Evolutionary conservation across 768 basidiomycete genomes (phyloP), one percentile per base, ranked within the genome.

Genomic region (Pleurotus ostreatus): DNA sequence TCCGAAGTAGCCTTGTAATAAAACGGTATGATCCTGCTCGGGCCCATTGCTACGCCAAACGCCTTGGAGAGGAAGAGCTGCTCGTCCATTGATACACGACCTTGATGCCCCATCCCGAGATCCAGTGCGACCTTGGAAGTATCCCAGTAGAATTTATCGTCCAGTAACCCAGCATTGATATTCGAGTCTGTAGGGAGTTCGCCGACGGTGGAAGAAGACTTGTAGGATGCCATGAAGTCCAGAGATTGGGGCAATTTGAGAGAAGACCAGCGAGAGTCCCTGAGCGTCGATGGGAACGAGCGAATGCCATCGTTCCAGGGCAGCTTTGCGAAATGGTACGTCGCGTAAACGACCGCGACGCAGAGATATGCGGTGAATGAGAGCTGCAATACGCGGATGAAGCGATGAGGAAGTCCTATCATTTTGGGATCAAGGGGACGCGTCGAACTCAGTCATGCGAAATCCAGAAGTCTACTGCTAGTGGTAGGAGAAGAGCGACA

Each of bases 21-120:
- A 72, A 86, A 94, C 0, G 92, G 92, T 18, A 90, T 77, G 54
- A 92, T 82, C 60, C 84, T 83, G 63, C 80, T 86, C 0, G 92
- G 91, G 38, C 81, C 80, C 80, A 89, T 82, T 18, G 83, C 82
- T 55, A 75, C 76, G 3, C 86, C 71, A 61, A 91, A 89, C 3
- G 84, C 82, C 62, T 89, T 89, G 16, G 86, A 85, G 9, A 90
- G 71, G 54, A 88, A 77, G 18, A 82, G 68, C 9, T 75, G 74
- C 64, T 82, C 79, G 48, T 73, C 71, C 55, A 82, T 70, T 7
- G 68, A 38, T 26, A 74, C 62, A 13, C 71, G 67, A 16, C 67
- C 61, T 11, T 57, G 37, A 46, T 71, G 68, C 26, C 73, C 71
- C 5, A 74, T 68, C 7, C 70, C 71, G 56, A 71, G 60, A 56